These are phyloP conservation scores for Polytrichum formosum DNA, from an alignment of 225 moss, liverwort and hornwort species.

Conservation along the genomic window DNA sequence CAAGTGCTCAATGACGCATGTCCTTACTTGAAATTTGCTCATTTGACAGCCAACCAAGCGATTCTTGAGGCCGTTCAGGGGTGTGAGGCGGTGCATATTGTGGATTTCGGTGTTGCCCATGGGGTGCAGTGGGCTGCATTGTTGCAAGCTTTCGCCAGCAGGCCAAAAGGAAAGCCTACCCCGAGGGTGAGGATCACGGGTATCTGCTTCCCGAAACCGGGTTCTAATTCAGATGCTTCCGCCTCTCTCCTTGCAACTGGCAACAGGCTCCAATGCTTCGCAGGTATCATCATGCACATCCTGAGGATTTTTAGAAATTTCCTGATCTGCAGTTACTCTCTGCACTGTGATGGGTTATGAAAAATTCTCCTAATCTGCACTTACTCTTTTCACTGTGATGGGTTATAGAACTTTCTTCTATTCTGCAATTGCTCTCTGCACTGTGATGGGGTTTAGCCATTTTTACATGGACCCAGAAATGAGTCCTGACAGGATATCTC, in stretches of 20 bases:
- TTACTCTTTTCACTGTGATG: too few relatives aligned
- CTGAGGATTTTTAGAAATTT: too few relatives aligned
- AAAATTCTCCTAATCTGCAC: too few relatives aligned
- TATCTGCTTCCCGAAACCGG: slow-evolving; percentile 26
- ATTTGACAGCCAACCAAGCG: slow-evolving; percentile 75
- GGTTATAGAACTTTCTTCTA: too few relatives aligned
- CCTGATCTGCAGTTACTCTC: too few relatives aligned
- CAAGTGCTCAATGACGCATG: slow-evolving; percentile 63
- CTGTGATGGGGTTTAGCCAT: too few relatives aligned
- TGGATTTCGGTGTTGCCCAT: slow-evolving; percentile 64
- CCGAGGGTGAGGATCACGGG: slow-evolving; percentile 64
- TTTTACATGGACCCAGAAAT: too few relatives aligned
- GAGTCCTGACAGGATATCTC: too few relatives aligned
- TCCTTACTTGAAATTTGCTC: slow-evolving; percentile 71
- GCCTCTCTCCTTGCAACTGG: slow-evolving; percentile 46
- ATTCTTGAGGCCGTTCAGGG: slow-evolving; percentile 61
- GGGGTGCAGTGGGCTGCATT: slow-evolving; percentile 73
- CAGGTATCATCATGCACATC: slow-evolving; percentile 14
- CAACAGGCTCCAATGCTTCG: slow-evolving; percentile 46
- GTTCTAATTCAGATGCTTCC: slow-evolving; percentile 21
- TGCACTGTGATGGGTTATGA: too few relatives aligned
- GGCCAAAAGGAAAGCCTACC: slow-evolving; percentile 43
- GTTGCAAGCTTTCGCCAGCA: slow-evolving; percentile 60
- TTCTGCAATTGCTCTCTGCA: too few relatives aligned
- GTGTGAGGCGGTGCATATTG: slow-evolving; percentile 51